These are phyloP conservation scores for Wickerhamiella bombiphila DNA, from an alignment of 805 yeast species.

Conservation along the genomic window DNA sequence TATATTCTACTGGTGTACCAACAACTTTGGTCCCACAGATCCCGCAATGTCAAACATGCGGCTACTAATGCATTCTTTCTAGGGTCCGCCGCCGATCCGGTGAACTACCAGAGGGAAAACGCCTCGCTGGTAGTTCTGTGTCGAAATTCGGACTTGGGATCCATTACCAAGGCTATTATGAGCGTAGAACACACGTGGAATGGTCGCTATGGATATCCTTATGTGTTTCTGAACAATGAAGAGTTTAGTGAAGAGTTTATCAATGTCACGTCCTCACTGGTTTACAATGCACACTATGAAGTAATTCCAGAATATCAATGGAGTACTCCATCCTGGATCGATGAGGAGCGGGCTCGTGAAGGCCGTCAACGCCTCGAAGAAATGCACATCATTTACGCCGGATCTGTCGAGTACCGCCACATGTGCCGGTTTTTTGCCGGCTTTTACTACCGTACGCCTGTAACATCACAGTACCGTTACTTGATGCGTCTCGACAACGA, in stretches of 20 bases:
- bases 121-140: conserved; percentile 60
- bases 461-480: conserved; percentile 61
- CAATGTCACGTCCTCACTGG: conserved; percentile 45
- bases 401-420: conserved; percentile 58
- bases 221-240: conserved; percentile 89
- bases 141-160: conserved; percentile 47
- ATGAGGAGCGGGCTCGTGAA: conserved; percentile 38
- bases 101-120: conserved; percentile 21
- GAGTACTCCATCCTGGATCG: conserved; percentile 62
- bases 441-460: conserved; percentile 65
- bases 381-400: conserved; percentile 47
- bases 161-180: conserved; percentile 43
- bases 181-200: conserved; percentile 82
- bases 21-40: too few relatives aligned
- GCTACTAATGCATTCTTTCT: too few relatives aligned
- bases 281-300: conserved; percentile 69
- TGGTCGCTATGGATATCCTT: conserved; percentile 65
- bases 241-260: conserved; percentile 73
- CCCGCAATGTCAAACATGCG: too few relatives aligned
- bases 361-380: conserved; percentile 32
- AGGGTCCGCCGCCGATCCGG: too few relatives aligned
- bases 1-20: too few relatives aligned
- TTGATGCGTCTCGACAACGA: conserved; percentile 95
- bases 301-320: conserved; percentile 65
- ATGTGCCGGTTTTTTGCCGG: conserved; percentile 96